Evolutionary conservation across 495 filamentous ascomycete genomes (phyloP).

Genomic region (Venustampulla echinocandica): DNA sequence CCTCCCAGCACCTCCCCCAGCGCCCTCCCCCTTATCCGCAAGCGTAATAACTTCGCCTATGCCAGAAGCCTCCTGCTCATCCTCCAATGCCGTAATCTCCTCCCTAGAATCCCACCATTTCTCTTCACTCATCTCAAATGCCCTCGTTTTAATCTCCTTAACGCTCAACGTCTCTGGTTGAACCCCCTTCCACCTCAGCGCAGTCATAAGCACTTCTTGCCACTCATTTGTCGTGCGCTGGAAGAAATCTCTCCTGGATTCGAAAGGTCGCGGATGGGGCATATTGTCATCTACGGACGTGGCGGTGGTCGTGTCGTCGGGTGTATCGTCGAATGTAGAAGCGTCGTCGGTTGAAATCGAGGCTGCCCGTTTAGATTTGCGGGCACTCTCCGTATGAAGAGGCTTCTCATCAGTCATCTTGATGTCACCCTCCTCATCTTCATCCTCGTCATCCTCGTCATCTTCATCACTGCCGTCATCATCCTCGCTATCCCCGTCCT

Average conservation of each 20-base stretch:
- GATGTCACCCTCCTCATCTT: slow-evolving; percentile 59
- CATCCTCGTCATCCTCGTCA: slow-evolving; percentile 56
- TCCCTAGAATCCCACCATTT: slow-evolving; percentile 99
- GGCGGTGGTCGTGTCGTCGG: slow-evolving; percentile 35
- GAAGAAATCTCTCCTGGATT: slow-evolving; percentile 88
- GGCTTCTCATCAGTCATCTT: slow-evolving; percentile 60
- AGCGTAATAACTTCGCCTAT: slow-evolving; percentile 92
- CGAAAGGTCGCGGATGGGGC: slow-evolving; percentile 75
- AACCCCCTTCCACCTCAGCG: slow-evolving; percentile 48
- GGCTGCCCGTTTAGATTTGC: slow-evolving; percentile 36
- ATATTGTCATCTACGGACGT: slow-evolving; percentile 44
- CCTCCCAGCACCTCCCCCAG: slow-evolving; percentile 48
- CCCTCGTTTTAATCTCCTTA: slow-evolving; percentile 85
- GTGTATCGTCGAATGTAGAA: slow-evolving; percentile 35
- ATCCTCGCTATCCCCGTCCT: slow-evolving; percentile 59
- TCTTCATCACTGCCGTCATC: slow-evolving; percentile 62
- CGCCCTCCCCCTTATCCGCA: slow-evolving; percentile 56
- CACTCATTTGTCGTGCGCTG: slow-evolving; percentile 77
- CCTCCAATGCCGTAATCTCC: slow-evolving; percentile 85
- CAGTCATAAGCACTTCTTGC: slow-evolving; percentile 75
- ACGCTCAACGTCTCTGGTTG: slow-evolving; percentile 55
- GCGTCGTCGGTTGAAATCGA: slow-evolving; percentile 31
- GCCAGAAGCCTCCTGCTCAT: slow-evolving; percentile 91
- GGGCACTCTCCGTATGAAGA: slow-evolving; percentile 26
- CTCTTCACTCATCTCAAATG: slow-evolving; percentile 82